phyloP scores from a whole-genome alignment of 2,329 filamentous ascomycete species.

The Alternaria longipes region DNA sequence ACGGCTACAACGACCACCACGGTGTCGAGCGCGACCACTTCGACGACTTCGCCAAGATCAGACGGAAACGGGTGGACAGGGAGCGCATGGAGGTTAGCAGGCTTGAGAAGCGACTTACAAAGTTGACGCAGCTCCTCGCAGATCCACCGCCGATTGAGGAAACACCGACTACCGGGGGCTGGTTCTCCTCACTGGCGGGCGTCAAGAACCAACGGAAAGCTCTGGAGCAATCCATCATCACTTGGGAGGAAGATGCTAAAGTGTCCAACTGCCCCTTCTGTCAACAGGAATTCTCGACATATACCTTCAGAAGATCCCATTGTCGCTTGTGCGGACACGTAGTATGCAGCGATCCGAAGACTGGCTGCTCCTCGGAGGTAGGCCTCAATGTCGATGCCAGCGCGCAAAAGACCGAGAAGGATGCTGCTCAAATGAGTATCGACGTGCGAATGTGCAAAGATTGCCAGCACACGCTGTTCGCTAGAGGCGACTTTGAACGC shows the following conservation, averaged over 20 bases:
- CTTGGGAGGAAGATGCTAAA: slow-evolving; percentile 89
- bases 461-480: slow-evolving; percentile 77
- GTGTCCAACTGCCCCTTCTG: slow-evolving; percentile 90
- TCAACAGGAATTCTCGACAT: slow-evolving; percentile 92
- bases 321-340: slow-evolving; percentile 93
- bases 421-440: slow-evolving; percentile 69
- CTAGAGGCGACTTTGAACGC: slow-evolving; percentile 78
- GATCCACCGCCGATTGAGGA: slow-evolving; percentile 73
- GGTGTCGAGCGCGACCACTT: slow-evolving; percentile 77
- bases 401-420: slow-evolving; percentile 52
- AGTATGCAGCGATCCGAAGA: slow-evolving; percentile 87
- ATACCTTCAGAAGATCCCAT: slow-evolving; percentile 92
- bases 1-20: slow-evolving; percentile 91
- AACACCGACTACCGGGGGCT: slow-evolving; percentile 56
- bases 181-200: slow-evolving; percentile 65
- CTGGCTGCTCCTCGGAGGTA: slow-evolving; percentile 84
- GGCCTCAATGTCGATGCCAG: slow-evolving; percentile 76
- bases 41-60: slow-evolving; percentile 72
- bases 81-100: slow-evolving; percentile 87
- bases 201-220: slow-evolving; percentile 77
- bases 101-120: slow-evolving; percentile 89
- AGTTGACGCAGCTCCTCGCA: slow-evolving; percentile 83
- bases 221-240: slow-evolving; percentile 90
- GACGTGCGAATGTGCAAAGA: slow-evolving; percentile 93
- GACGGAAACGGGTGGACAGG: slow-evolving; percentile 82